Evolutionary conservation across 2,329 filamentous ascomycete species (phyloP).

Genomic region (Plectosphaerella sp.): DNA sequence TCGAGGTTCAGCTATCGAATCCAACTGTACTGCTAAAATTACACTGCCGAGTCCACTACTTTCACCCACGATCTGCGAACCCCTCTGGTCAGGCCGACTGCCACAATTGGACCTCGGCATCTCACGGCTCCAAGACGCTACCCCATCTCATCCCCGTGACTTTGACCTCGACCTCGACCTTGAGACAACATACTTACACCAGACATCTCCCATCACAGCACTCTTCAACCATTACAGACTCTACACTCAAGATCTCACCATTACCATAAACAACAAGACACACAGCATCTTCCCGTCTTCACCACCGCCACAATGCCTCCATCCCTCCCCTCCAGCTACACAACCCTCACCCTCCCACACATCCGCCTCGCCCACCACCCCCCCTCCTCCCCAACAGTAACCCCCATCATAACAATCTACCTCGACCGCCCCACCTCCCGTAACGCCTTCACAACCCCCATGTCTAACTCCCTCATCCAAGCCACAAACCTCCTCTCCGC

Average conservation of each 20-base stretch:
- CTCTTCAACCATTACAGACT: too few species aligned
- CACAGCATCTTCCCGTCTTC: not conserved
- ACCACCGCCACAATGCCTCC: not conserved
- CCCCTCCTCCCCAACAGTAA: conserved; percentile 45
- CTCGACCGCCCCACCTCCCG: conserved; percentile 61
- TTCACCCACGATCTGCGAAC: conserved; percentile 1
- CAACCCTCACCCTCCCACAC: conserved; percentile 32
- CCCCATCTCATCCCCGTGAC: not conserved
- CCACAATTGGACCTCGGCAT: conserved; percentile 2
- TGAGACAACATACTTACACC: not conserved
- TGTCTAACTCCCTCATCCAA: conserved; percentile 56
- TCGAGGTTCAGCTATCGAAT: too few species aligned
- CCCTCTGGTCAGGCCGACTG: not conserved
- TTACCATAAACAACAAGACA: too few species aligned
- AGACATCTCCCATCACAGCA: not conserved
- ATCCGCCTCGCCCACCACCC: conserved; percentile 47
- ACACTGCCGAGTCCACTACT: too few species aligned
- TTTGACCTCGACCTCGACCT: not conserved
- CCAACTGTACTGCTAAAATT: too few species aligned
- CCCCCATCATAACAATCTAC: conserved; percentile 57
- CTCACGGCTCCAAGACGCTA: not conserved
- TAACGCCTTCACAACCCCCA: conserved; percentile 65
- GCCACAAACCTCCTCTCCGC: conserved; percentile 46
- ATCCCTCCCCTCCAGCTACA: conserved; percentile 32
- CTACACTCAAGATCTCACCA: too few species aligned